Percentiles rank a stretch among this genome's conserved stretches.
These are phyloP conservation scores for Catharanthus roseus DNA, from an alignment of 257 asterid species.

Conservation along the genomic window DNA sequence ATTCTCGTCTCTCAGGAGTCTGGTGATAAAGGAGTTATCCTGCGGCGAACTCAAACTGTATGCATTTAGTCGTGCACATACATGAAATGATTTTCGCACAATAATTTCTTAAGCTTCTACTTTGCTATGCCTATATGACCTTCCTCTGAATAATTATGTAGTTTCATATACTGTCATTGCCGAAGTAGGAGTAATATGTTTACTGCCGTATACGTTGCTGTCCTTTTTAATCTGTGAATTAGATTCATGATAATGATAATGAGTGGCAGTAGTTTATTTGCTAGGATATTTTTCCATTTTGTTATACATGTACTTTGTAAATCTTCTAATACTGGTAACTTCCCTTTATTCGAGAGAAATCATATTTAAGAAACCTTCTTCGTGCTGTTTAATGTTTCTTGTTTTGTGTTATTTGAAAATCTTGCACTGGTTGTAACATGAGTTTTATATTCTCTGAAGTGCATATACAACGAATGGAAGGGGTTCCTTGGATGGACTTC, in stretches of 20 bases:
- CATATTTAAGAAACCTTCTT: background rate
- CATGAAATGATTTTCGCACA: background rate
- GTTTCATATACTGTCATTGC: background rate
- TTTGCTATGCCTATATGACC: background rate
- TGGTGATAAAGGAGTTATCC: slow-evolving; percentile 58
- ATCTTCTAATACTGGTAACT: background rate
- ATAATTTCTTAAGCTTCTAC: background rate
- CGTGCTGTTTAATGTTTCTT: background rate
- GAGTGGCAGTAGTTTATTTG: background rate
- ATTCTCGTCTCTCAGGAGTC: slow-evolving; percentile 51
- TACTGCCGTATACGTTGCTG: background rate
- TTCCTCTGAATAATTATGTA: background rate
- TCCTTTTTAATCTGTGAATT: too few species aligned
- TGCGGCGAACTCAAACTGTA: slow-evolving; percentile 64
- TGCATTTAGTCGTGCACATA: background rate
- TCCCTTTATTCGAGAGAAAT: background rate
- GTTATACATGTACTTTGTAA: too few species aligned
- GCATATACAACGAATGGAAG: slow-evolving; percentile 80
- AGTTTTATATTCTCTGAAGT: slow-evolving; percentile 35
- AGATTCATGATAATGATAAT: background rate
- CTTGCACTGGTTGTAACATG: slow-evolving; percentile 1
- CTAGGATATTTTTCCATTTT: too few species aligned
- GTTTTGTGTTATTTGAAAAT: background rate
- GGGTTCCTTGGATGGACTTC: slow-evolving; percentile 71
- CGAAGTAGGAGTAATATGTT: background rate